Percentiles rank a stretch among this genome's conserved stretches.
These are phyloP conservation scores for Mycena latifolia DNA, from an alignment of 768 basidiomycete species.

Conservation along the genomic window DNA sequence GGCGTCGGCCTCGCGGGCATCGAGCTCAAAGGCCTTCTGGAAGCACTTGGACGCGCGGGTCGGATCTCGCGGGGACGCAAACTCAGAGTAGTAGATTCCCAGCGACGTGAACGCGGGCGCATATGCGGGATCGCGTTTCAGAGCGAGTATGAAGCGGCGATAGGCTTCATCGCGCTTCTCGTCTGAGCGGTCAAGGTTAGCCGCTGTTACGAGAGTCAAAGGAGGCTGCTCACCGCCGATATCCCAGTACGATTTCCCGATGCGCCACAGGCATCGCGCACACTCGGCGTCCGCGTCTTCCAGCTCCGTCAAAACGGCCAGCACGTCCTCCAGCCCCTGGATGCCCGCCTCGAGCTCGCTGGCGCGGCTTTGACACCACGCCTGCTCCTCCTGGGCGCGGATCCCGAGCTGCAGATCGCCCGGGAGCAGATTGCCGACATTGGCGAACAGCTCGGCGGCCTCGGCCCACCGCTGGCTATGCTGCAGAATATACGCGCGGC, in stretches of 20 bases:
- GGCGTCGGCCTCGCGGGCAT: constrained; percentile 88
- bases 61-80: constrained; percentile 78
- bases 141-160: constrained; percentile 80
- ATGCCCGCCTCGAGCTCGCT: constrained; percentile 61
- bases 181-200: constrained; percentile 47
- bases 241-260: constrained; percentile 84
- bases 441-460: constrained; percentile 72
- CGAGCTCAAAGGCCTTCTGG: constrained; percentile 98
- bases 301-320: constrained; percentile 56
- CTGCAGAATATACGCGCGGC: constrained; percentile 80
- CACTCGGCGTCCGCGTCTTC: constrained; percentile 67
- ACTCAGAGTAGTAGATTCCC: constrained; percentile 88
- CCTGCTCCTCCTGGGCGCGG: constrained; percentile 83
- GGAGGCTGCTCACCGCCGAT: constrained; percentile 66
- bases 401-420: constrained; percentile 61
- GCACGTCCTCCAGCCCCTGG: constrained; percentile 60
- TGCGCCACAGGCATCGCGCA: constrained; percentile 87
- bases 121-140: constrained; percentile 80
- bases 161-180: constrained; percentile 75
- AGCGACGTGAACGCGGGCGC: constrained; percentile 96
- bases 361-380: constrained; percentile 83
- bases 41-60: constrained; percentile 94
- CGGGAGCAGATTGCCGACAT: constrained; percentile 62
- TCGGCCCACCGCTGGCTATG: constrained; percentile 74
- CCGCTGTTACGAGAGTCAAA: background rate